Conservation (phyloP, 2,329 filamentous ascomycete species). For the Phialemonium atrogriseum region DNA sequence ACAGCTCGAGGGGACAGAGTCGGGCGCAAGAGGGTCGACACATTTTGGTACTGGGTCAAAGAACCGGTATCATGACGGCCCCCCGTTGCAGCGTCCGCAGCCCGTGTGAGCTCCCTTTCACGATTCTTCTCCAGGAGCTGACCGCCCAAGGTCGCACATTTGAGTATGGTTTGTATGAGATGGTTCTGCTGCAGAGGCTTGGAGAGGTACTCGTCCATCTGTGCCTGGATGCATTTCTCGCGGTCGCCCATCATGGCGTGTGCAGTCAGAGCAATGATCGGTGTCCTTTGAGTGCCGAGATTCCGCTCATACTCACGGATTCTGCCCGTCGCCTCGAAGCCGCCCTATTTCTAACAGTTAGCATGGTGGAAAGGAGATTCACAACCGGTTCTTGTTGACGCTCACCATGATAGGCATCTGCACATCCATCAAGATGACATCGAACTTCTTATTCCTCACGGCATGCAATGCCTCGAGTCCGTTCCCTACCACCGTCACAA, state of each 20-base stretch:
- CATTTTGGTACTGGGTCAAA: constrained; percentile 12
- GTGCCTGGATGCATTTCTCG: constrained; percentile 95
- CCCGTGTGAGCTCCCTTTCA: constrained; percentile 48
- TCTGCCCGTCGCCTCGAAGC: constrained; percentile 93
- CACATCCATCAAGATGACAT: constrained; percentile 97
- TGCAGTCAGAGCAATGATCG: constrained; percentile 92
- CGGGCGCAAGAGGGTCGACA: constrained; percentile 40
- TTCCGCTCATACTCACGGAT: constrained; percentile 91
- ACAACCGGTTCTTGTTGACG: not conserved
- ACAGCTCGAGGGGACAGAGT: constrained; percentile 51
- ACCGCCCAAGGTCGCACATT: constrained; percentile 87
- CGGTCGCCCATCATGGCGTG: constrained; percentile 98
- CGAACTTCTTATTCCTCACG: constrained; percentile 87
- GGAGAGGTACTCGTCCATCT: constrained; percentile 98
- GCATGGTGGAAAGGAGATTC: constrained; percentile 12
- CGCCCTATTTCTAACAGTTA: constrained; percentile 53
- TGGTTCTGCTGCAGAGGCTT: constrained; percentile 96
- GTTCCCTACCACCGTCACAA: constrained; percentile 88
- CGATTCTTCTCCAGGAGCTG: constrained; percentile 71
- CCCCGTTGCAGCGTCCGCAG: constrained; percentile 38
- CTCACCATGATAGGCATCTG: constrained; percentile 99
- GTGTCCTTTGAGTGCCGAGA: constrained; percentile 71
- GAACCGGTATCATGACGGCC: constrained; percentile 23
- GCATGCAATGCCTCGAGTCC: constrained; percentile 87
- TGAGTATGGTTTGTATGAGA: constrained; percentile 94